phyloP scores from a whole-genome alignment of 2,329 filamentous ascomycete species.

The Ophiognomonia clavigignenti-juglandacearum region DNA sequence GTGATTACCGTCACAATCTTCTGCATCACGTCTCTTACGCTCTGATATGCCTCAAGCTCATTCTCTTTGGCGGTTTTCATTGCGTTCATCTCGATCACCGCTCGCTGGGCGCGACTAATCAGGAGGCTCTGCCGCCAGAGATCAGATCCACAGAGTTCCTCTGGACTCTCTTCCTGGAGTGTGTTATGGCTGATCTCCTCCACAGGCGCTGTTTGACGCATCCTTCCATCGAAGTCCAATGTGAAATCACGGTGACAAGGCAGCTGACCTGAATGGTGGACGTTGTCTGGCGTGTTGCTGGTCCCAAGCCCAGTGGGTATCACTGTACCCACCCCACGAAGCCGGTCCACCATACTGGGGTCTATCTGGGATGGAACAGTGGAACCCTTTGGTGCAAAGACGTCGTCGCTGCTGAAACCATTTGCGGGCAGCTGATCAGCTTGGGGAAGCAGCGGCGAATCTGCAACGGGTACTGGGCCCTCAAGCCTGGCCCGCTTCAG shows the following conservation, averaged over 20 bases:
- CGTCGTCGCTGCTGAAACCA: constrained; percentile 1
- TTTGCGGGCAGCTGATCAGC: too few species aligned
- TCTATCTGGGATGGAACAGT: not conserved
- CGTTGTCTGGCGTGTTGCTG: not conserved
- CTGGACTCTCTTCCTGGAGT: not conserved
- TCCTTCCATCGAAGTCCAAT: not conserved
- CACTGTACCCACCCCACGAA: not conserved
- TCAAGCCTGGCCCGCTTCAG: constrained; percentile 1
- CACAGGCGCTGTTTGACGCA: not conserved
- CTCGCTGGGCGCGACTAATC: not conserved
- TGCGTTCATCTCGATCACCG: not conserved
- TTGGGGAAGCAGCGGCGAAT: too few species aligned
- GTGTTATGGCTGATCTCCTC: not conserved
- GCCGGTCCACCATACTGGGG: not conserved
- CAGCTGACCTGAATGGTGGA: not conserved
- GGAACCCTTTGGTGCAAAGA: not conserved
- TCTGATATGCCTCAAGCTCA: not conserved
- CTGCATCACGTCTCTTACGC: constrained; percentile 12
- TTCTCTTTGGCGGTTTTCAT: not conserved
- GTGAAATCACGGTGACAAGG: not conserved
- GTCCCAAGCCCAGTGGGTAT: not conserved
- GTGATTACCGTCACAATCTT: constrained; percentile 13
- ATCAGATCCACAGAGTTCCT: not conserved
- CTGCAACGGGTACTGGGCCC: too few species aligned
- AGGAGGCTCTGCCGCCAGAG: not conserved